Percentiles rank a stretch among this genome's conserved stretches.
Evolutionary conservation across 2,329 filamentous ascomycete species (phyloP).

Genomic region (Fusarium continuum): DNA sequence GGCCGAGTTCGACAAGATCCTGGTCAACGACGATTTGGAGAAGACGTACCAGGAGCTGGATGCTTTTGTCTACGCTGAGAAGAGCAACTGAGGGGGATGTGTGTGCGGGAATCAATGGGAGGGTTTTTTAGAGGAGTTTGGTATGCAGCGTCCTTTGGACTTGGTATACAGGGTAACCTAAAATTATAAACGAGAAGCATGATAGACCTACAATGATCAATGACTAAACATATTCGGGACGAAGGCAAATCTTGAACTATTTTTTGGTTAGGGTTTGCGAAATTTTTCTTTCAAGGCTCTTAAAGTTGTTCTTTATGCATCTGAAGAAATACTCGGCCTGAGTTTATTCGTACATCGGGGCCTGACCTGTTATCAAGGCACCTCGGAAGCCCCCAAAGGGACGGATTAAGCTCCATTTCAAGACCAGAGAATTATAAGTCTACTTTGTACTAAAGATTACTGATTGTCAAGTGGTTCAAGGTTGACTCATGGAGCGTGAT

Average conservation of each 20-base stretch:
- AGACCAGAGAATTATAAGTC: background rate
- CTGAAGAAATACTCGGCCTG: too few species aligned
- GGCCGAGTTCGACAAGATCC: conserved; percentile 58
- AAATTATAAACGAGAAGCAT: conserved; percentile 19
- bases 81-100: conserved; percentile 11
- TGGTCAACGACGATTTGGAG: conserved; percentile 57
- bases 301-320: too few species aligned
- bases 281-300: too few species aligned
- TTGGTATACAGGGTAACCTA: background rate
- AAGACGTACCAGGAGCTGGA: conserved; percentile 63
- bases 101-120: background rate
- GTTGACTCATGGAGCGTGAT: background rate
- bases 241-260: too few species aligned
- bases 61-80: conserved; percentile 53
- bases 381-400: too few species aligned
- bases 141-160: background rate
- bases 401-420: background rate
- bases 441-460: background rate
- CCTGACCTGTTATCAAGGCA: too few species aligned
- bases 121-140: conserved; percentile 9
- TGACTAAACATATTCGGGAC: conserved; percentile 16
- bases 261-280: too few species aligned
- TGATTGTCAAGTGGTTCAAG: background rate
- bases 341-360: too few species aligned
- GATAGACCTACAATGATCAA: conserved; percentile 31